Conservation (phyloP, 352 stramenopile species). For the Globisporangium perplexum region DNA sequence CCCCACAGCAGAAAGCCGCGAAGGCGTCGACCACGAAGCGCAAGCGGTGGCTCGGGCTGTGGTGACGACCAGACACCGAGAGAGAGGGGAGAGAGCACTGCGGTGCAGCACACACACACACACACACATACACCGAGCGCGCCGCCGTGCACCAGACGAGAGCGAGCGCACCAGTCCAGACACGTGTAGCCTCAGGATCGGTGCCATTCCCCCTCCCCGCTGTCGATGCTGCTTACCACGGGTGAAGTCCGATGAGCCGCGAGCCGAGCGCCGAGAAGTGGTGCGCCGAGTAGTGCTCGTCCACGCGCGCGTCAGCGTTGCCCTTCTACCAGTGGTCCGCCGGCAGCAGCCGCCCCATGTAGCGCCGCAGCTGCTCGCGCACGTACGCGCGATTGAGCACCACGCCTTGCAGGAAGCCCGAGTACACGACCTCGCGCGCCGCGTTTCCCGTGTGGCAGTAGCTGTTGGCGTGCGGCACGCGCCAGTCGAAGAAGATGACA, state of each 20-base stretch:
- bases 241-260: conserved; percentile 55
- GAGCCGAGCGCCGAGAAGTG: conserved; percentile 57
- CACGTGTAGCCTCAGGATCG: too few species aligned
- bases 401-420: conserved; percentile 71
- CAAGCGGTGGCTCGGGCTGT: neutral
- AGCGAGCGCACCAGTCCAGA: too few species aligned
- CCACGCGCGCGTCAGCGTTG: conserved; percentile 41
- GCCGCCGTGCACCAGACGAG: too few species aligned
- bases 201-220: too few species aligned
- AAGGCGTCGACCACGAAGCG: neutral
- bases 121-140: too few species aligned
- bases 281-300: conserved; percentile 58
- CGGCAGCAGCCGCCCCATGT: conserved; percentile 51
- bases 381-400: conserved; percentile 69
- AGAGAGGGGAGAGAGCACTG: too few species aligned
- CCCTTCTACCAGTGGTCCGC: conserved; percentile 78
- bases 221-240: conserved; percentile 30
- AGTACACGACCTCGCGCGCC: conserved; percentile 82
- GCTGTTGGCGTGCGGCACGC: conserved; percentile 85
- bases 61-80: neutral
- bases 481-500: conserved; percentile 87
- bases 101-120: too few species aligned
- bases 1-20: neutral
- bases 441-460: conserved; percentile 55
- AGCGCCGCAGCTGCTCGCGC: conserved; percentile 67